Base-by-base conservation (phyloP, 2,329 filamentous ascomycete genomes). In the Didymella segeticola region DNA sequence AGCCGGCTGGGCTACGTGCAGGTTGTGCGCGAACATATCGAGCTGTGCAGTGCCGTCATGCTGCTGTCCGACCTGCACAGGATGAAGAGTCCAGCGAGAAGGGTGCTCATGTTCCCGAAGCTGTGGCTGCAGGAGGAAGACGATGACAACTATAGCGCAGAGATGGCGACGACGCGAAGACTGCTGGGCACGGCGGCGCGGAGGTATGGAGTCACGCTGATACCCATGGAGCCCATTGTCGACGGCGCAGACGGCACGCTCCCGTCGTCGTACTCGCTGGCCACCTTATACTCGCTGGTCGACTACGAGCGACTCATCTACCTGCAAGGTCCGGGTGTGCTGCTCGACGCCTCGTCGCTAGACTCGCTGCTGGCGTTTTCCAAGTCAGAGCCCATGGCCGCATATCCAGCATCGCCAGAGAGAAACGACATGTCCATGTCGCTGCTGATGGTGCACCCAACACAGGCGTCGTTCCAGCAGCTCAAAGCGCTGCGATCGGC, bases 31-130 rank as follows among this genome's bases (percentile, higher is more conserved):
- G 71, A 73, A 19, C 78, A 79, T 31, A 73, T 75, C 31, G 75
- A 79, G 56, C 69, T 81, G n/a, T 82, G 80, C 68, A 78, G 71
- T 34, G 77, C 79, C 0, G 74, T 82, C 45, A 81, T 82, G 78
- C 67, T 81, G 27, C 74, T 82, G 33, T 76, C 74, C 2, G 79
- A 80, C 29, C 56, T 82, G 31, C 74, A 80, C 38, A 64, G 69
- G 30, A 69, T 77, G 62, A 78, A 74, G 62, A 79, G 76, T 47
- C 79, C 79, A 0, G 79, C 79, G 5, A 72, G 71, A 53, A 69
- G 73, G 42, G 66, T 81, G 5, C 60, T 82, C 26, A 56, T 81
- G 54, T 81, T 82, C 54, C 79, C 79, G 5, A 69, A 65, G 36
- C 34, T 58, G 4, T 76, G 74, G 75, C 55, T 75, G 31, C 61